Evolutionary conservation across 768 basidiomycete species (phyloP), one percentile per base, ranked within the genome.

Genomic region (Lactarius sanguifluus): DNA sequence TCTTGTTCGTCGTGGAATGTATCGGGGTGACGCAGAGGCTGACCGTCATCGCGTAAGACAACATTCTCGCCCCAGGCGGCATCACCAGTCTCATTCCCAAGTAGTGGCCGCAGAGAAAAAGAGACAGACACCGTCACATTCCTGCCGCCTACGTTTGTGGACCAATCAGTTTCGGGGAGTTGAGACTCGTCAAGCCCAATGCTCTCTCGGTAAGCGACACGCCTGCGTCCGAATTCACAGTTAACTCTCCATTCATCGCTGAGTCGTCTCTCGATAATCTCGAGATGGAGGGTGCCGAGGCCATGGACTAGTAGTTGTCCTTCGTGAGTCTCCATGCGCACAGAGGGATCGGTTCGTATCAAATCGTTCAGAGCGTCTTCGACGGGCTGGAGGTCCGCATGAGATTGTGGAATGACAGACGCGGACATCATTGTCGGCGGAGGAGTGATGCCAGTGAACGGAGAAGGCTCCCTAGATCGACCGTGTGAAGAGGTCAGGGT

Each of bases 381-480:
- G 1, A 94, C 90, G 23, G 89, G 86, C 64, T 85, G 83, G 12
- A 92, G 78, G 73, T 95, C 94, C 10, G 89, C 83, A 72, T 91
- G 86, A 28, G 91, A 89, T 47, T 87, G 85, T 18, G 93, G 92
- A 61, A 92, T 83, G 69, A 95, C 85, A 3, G 92, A 90, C 30
- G 86, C 87, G 15, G 93, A 91, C 75, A 95, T 92, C 59, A 94
- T 90, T 1, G 94, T 83, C n/a, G 91, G 84, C 18, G 92, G 93
- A 28, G 90, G 86, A 3, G 81, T 79, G 56, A 94, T 92, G 32
- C 88, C 85, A 47, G 84, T 84, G 71, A 89, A 77, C 9, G 81
- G 76, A 20, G 79, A 73, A 16, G 79, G 76, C 20, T 79, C 72
- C 52, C 72, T 71, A 38, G 72, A 72, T 28, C 71, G 74, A 30